Percentiles rank a stretch among this genome's conserved stretches.
Evolutionary conservation across 176 grass and related monocot genomes (phyloP).

Genomic region (Triticum turgidum): DNA sequence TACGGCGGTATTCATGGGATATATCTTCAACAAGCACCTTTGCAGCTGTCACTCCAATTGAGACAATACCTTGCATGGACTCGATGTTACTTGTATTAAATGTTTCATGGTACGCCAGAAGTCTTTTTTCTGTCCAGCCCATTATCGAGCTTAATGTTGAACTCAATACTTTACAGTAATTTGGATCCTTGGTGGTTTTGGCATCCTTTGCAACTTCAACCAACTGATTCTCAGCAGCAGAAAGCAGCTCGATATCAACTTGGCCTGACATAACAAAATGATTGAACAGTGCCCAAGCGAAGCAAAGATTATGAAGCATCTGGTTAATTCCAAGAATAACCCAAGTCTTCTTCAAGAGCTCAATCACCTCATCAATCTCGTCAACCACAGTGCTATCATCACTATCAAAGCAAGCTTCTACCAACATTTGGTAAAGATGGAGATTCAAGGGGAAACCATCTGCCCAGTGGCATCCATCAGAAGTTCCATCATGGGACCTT

Average conservation of each 20-base stretch:
- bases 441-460: conserved; percentile 95
- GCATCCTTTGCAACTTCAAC: conserved; percentile 89
- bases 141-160: conserved; percentile 92
- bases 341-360: conserved; percentile 97
- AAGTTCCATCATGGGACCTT: conserved; percentile 73
- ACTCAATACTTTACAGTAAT: conserved; percentile 92
- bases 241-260: conserved; percentile 85
- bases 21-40: conserved; percentile 97
- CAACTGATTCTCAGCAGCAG: conserved; percentile 80
- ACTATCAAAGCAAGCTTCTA: conserved; percentile 96
- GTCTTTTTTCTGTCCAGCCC: conserved; percentile 96
- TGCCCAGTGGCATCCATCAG: conserved; percentile 93
- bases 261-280: conserved; percentile 76
- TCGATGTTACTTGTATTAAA: conserved; percentile 89
- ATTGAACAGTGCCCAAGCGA: conserved; percentile 94
- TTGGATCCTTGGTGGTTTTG: conserved; percentile 87
- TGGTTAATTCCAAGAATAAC: conserved; percentile 83
- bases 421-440: conserved; percentile 85
- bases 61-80: conserved; percentile 92
- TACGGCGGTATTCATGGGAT: conserved; percentile 92
- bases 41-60: conserved; percentile 86
- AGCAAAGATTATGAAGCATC: conserved; percentile 94
- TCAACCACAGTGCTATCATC: conserved; percentile 84
- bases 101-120: conserved; percentile 95
- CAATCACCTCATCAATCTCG: conserved; percentile 94